Evolutionary conservation across 768 basidiomycete species (phyloP).

Genomic region (Trametes gibbosa): DNA sequence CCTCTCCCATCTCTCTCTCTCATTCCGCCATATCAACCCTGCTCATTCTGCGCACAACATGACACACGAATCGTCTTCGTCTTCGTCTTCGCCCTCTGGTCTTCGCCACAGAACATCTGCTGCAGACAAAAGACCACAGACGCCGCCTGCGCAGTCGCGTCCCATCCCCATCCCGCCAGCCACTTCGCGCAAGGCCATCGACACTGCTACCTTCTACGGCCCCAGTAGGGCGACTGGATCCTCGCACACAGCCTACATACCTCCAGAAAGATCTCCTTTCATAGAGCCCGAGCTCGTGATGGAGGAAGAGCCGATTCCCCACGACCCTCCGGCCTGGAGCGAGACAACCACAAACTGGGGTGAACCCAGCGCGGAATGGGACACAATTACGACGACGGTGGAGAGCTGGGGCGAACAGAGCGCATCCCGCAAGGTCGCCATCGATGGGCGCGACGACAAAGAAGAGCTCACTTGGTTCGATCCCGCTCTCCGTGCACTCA

Average conservation of each 20-base stretch:
- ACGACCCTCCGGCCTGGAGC: conserved; percentile 4
- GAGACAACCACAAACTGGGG: conserved; percentile 16
- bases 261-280: conserved; percentile 28
- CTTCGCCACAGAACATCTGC: conserved; percentile 2
- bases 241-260: conserved; percentile 34
- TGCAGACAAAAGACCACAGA: conserved; percentile 8
- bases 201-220: conserved; percentile 18
- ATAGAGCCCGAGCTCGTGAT: conserved; percentile 32
- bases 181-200: not conserved
- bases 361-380: conserved; percentile 1
- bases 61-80: conserved; percentile 8
- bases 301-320: conserved; percentile 22
- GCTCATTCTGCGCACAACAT: not conserved
- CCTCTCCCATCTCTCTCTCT: too few relatives aligned
- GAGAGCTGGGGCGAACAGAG: conserved; percentile 12
- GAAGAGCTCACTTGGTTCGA: conserved; percentile 78
- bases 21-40: not conserved
- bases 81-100: not conserved
- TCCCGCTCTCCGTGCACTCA: conserved; percentile 40
- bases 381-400: not conserved
- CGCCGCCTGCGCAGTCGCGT: conserved; percentile 10
- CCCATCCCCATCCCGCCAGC: not conserved
- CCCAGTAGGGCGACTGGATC: conserved; percentile 28
- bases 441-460: conserved; percentile 56
- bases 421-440: conserved; percentile 32